phyloP scores from a whole-genome alignment of 495 filamentous ascomycete species.

The Xylaria intraflava region DNA sequence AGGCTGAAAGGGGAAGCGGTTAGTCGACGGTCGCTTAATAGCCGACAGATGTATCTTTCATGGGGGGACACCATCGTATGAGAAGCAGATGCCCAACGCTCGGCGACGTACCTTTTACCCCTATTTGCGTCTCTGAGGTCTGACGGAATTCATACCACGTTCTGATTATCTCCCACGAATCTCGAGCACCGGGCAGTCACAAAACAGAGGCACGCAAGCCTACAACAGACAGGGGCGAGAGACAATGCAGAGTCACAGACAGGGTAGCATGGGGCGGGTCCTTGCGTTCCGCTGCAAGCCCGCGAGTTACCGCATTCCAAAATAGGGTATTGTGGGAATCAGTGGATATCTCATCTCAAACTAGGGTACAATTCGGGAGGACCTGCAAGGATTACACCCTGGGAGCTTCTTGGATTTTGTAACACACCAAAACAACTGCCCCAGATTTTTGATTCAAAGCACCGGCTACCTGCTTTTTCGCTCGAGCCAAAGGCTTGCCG shows the following conservation, averaged over 20 bases:
- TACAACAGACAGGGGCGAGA: neutral
- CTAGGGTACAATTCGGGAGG: neutral
- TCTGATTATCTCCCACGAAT: too few relatives aligned
- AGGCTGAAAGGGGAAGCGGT: constrained; percentile 1
- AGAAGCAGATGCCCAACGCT: neutral
- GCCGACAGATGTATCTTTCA: neutral
- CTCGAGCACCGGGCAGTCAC: neutral
- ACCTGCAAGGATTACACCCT: neutral
- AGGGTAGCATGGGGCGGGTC: neutral
- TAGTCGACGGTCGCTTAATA: constrained; percentile 2
- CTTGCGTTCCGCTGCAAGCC: neutral
- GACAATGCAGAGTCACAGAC: neutral
- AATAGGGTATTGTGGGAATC: neutral
- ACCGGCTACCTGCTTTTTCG: too few relatives aligned
- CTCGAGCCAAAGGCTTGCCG: too few relatives aligned
- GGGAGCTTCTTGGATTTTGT: too few relatives aligned
- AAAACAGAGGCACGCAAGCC: too few relatives aligned
- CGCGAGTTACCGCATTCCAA: neutral
- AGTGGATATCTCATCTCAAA: neutral
- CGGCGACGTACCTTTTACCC: neutral
- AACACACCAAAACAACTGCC: too few relatives aligned
- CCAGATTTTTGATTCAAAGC: too few relatives aligned
- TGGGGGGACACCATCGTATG: neutral
- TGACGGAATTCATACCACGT: neutral
- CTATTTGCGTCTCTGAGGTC: neutral